Base-by-base conservation (phyloP, 371 early-diverging fungal genomes). In the Mortierella sp. region DNA sequence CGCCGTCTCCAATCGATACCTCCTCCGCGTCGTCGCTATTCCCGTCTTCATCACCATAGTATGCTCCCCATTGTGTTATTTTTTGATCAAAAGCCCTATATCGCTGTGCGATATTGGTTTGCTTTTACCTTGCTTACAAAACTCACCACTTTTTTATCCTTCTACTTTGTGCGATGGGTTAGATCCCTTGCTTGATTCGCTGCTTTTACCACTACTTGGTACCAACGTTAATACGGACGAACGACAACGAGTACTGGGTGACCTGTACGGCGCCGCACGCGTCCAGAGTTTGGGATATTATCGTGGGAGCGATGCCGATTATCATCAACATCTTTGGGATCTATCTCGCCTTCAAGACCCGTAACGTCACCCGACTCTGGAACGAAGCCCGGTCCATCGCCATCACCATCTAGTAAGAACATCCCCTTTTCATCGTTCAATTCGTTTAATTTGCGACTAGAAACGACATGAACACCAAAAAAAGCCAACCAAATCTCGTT, bases 371-470 rank as follows among this genome's bases (percentile, higher is more conserved):
- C 0, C 71, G 67, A 2, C 83, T 82, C 26, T 82, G 83, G 83
- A 82, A 82, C 26, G 83, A 82, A 31, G 83, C 83, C 3, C 83
- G 83, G 4, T 75, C 78, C 13, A 82, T 82, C 37, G 79, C 83
- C 5, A 24, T 65, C 6, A 74, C 79, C 19, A 74, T 82, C 55
- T 82, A 82, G 83, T 82, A 78, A 72, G 72, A 39, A 10, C 1
- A 22, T 31, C 14, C 43, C 24, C 34, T 52, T 24, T 31, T 4
- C 34, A 10, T 53, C 29, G 45, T 29, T 31, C 29, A n/a, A n/a
- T 34, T 61, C 34, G 24, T 4, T 31, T 61, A 10, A 37, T 61
- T n/a, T n/a, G n/a, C n/a, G n/a, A n/a, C n/a, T n/a, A n/a, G n/a
- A n/a, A n/a, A n/a, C n/a, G n/a, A n/a, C n/a, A n/a, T n/a, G n/a